Evolutionary conservation across 306 rosid genomes (phyloP).

Genomic region (Herpetospermum pedunculosum): DNA sequence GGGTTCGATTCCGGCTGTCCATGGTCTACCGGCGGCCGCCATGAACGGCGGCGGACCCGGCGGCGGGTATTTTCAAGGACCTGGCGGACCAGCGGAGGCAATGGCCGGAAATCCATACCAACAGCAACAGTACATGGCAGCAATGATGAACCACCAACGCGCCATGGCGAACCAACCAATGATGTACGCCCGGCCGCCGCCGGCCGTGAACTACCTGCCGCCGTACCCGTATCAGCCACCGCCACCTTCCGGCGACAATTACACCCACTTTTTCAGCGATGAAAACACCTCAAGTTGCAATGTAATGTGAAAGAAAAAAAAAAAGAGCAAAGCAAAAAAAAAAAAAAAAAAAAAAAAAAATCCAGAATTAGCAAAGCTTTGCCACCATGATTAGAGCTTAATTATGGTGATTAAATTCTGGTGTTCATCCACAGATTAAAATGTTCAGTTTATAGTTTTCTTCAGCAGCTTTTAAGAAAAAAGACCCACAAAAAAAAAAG

Average conservation of each 20-base stretch:
- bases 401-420: not conserved
- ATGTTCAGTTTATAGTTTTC: constrained; percentile 18
- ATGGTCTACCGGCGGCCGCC: constrained; percentile 55
- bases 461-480: not conserved
- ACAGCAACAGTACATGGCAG: constrained; percentile 45
- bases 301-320: constrained; percentile 39
- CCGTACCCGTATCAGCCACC: constrained; percentile 9
- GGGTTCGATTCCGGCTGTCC: constrained; percentile 50
- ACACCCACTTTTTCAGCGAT: constrained; percentile 52
- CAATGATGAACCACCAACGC: constrained; percentile 64
- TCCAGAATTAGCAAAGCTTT: not conserved
- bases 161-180: constrained; percentile 62
- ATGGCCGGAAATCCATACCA: constrained; percentile 53
- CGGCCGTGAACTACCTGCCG: constrained; percentile 35
- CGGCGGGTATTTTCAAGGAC: constrained; percentile 31
- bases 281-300: constrained; percentile 68
- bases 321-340: too few species aligned
- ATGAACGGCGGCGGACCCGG: constrained; percentile 15
- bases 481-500: not conserved
- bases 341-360: not conserved
- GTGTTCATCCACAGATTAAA: constrained; percentile 8
- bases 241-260: constrained; percentile 21
- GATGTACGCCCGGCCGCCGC: constrained; percentile 49
- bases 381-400: not conserved
- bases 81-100: constrained; percentile 36